Evolutionary conservation across 2,329 filamentous ascomycete species (phyloP), one percentile per base, ranked within the genome.

Genomic region (Acrocalymma vagum): DNA sequence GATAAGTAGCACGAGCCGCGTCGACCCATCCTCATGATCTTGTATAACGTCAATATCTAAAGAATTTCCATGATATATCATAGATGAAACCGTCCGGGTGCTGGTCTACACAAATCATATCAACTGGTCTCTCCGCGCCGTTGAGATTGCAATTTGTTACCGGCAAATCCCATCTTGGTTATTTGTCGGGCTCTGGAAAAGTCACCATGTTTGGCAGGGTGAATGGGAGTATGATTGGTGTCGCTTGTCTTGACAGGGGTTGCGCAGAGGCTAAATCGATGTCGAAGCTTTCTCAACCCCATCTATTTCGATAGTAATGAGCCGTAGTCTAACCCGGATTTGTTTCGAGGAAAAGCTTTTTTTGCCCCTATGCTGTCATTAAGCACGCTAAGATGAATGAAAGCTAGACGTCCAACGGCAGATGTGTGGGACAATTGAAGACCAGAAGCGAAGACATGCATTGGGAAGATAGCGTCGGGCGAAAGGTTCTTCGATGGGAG

Each of bases 231-330:
- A 17, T 53, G 49, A 58, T 60, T 58, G 52, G 60, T 26, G 20
- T 43, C 42, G 29, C 44, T 47, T 48, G 15, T 10, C 14, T 5
- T 13, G n/a, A 24, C 15, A 45, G 17, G 40, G 42, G 45, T 26
- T 51, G 29, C 26, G 24, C 22, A 46, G 41, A 49, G 46, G 48
- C 42, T 42, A 46, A 46, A 33, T 34, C 29, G 42, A 46, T 38
- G 39, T 45, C 31, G 36, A 27, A 15, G 28, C 42, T 25, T 59
- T 64, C 42, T 45, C 31, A 38, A 27, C 15, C 29, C 42, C 27
- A 60, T 64, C 42, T 58, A 57, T 48, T 50, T 62, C 59, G 50
- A 64, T 58, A 29, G 50, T 13, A 21, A 10, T 13, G 25, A 55
- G 25, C 34, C 45, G 35, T 48, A 44, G 29, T 18, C 25, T 48